Base-by-base conservation (phyloP, 176 grass and related monocot genomes). In the Aechmea fasciata region DNA sequence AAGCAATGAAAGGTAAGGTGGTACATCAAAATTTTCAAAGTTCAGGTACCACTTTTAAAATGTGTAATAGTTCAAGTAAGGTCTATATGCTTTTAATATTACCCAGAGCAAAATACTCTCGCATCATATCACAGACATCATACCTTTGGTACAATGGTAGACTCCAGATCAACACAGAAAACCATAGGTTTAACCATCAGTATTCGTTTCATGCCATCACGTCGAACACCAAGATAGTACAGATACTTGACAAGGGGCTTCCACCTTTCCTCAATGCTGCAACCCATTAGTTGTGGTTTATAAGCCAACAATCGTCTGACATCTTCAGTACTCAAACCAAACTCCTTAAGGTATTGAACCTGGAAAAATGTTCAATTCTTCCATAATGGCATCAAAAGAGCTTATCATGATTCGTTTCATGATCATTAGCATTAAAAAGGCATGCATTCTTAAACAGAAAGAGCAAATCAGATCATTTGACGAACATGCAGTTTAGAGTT, bases 221-320 rank as follows among this genome's bases (percentile, higher is more conserved):
- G 75, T 64, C 68, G 69, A 80, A 97, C 78, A 73, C 85, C 85
- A 57, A 97, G 73, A 71, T 90, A 88, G 77, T 92, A 97, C 23
- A 97, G 65, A 76, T 90, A 97, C 54, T 87, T 85, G 10, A 97
- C 86, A 41, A 97, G 86, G 75, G 93, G 89, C 69, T 79, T 97
- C 93, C 83, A 97, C 73, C 83, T 92, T 80, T 97, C 88, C 81
- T 97, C 79, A 57, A 97, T 87, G 68, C 89, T 83, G 72, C 93
- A 97, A 69, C 83, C 93, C 83, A 97, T 97, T 57, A 97, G 77
- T 50, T 90, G 93, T 50, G 93, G 93, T 74, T 87, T 97, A 71
- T 79, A 97, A 81, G 93, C 89, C 80, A 92, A 19, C 47, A 92
- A 70, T 69, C 66, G 88, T 67, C 84, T 84, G 59, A 92, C 78